Evolutionary conservation across 192 early-diverging fungal species (phyloP).

Genomic region (Coemansia sp.): DNA sequence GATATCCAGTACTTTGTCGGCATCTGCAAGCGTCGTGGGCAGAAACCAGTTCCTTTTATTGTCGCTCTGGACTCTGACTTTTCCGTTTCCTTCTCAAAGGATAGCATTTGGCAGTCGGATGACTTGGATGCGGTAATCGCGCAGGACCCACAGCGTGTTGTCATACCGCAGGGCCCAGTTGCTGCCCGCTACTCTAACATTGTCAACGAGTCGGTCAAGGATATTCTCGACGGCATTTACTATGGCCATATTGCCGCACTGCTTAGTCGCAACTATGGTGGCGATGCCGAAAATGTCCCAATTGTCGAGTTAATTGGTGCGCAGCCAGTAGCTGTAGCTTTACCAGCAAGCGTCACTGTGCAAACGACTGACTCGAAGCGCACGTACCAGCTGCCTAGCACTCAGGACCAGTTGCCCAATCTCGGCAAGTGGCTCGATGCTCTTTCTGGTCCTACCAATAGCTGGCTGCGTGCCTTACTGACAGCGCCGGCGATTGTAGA

Average conservation of each 20-base stretch:
- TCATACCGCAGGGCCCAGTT: constrained; percentile 87
- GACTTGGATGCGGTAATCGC: constrained; percentile 69
- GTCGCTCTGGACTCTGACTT: constrained; percentile 88
- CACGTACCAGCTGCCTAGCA: constrained; percentile 3
- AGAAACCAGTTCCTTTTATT: constrained; percentile 39
- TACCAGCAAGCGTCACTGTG: background rate
- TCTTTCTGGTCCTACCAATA: constrained; percentile 15
- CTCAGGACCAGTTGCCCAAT: constrained; percentile 11
- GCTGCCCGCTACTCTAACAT: constrained; percentile 74
- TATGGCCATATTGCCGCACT: constrained; percentile 75
- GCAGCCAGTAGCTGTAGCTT: background rate
- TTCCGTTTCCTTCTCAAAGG: constrained; percentile 90
- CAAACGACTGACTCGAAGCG: background rate
- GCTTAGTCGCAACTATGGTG: constrained; percentile 70
- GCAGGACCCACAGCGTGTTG: constrained; percentile 80
- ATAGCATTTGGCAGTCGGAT: constrained; percentile 88
- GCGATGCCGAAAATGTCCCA: constrained; percentile 64
- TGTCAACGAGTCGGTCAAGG: constrained; percentile 82
- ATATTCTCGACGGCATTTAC: constrained; percentile 85
- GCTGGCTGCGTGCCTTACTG: constrained; percentile 24
- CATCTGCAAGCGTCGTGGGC: no score
- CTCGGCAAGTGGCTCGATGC: constrained; percentile 63
- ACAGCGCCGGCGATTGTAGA: constrained; percentile 74
- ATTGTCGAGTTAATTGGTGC: constrained; percentile 71
- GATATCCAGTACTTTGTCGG: no score